Evolutionary conservation across 495 filamentous ascomycete species (phyloP).

Genomic region (Aspergillus hancockii): DNA sequence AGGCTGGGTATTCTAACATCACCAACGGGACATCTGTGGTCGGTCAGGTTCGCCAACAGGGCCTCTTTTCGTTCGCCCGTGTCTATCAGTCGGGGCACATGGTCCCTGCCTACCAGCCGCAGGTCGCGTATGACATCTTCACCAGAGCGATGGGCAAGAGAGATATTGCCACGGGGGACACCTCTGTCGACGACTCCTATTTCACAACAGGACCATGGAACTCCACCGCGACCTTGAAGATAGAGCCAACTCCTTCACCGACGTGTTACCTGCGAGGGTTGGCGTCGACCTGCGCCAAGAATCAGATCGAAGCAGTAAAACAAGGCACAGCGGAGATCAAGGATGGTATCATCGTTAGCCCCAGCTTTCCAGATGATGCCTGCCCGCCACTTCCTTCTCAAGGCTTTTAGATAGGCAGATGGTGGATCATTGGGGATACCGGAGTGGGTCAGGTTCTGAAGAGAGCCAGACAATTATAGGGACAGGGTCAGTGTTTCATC

Average conservation of each 20-base stretch:
- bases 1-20: slow-evolving; percentile 51
- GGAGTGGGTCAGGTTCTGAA: no score
- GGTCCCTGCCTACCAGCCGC: slow-evolving; percentile 59
- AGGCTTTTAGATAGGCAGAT: no score
- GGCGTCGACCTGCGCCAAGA: slow-evolving; percentile 43
- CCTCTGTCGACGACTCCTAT: slow-evolving; percentile 39
- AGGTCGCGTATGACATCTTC: slow-evolving; percentile 57
- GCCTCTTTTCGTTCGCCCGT: slow-evolving; percentile 59
- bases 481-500: no score
- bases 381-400: no score
- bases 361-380: neutral
- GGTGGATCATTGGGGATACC: no score
- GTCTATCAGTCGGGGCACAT: slow-evolving; percentile 63
- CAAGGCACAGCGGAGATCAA: slow-evolving; percentile 48
- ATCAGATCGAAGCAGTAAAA: slow-evolving; percentile 45
- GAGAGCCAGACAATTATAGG: no score
- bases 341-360: slow-evolving; percentile 49
- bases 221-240: slow-evolving; percentile 50
- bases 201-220: slow-evolving; percentile 51
- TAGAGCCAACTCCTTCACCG: slow-evolving; percentile 36
- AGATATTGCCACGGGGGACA: slow-evolving; percentile 58
- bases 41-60: slow-evolving; percentile 57
- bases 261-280: slow-evolving; percentile 51
- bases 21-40: slow-evolving; percentile 47
- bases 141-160: slow-evolving; percentile 50